Base-by-base conservation (phyloP, 2,329 filamentous ascomycete genomes). In the Ophiosphaerella korrae region DNA sequence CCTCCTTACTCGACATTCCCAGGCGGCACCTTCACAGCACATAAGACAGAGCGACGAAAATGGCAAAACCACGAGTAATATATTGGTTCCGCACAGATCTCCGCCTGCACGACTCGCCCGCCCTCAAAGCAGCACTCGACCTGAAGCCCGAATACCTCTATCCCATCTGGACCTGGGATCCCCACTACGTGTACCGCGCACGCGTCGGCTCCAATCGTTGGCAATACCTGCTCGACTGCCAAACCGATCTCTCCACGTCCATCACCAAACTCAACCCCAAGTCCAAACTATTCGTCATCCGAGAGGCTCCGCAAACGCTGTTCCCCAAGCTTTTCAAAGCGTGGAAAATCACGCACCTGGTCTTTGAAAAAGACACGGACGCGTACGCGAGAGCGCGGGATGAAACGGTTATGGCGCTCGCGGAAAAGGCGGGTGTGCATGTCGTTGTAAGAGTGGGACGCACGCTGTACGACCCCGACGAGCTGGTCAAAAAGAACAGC, bases 21-120 rank as follows among this genome's bases (percentile, higher is more conserved):
- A 29, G 26, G 26, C 11, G 5, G 11, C 26, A 9, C 26, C 1
- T 29, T 29, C 26, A 29, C 26, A 29, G 7, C 8, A 29, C 26
- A 29, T 7, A 29, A 29, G n/a, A 26, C 34, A 42, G 16, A 7
- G 13, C 14, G 29, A 16, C 18, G 45, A 45, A 14, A 5, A 72
- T 70, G 66, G 41, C 66, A 5, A 75, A 76, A 61, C 76, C 82
- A 35, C 75, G 82, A 43, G 87, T 91, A 2, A 80, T 91, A 31
- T 90, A 89, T 70, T 91, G 88, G 88, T 90, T 90, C 64, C 83
- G 89, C 47, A 92, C 89, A 5, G 89, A 92, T 67, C 78, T 92
- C 9, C 85, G 89, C 16, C 81, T 92, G 2, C 88, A 92, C 73
- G 89, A 92, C 71, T 90, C 87, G 0, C 88, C 88, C 7, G 88